phyloP scores from a whole-genome alignment of 148 eudicot species.

The Oxyria digyna region DNA sequence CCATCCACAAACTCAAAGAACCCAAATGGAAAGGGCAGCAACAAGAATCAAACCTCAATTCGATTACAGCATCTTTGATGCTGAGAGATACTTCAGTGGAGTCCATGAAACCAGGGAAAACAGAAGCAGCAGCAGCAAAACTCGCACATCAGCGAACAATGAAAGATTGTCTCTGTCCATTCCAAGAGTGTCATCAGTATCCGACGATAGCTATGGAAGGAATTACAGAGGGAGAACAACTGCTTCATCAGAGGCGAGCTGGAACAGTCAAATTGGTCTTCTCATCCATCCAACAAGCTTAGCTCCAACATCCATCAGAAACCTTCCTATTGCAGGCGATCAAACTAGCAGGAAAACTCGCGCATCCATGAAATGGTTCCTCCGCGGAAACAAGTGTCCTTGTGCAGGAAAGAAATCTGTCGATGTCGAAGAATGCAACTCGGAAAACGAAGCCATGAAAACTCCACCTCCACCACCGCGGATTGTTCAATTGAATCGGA shows the following conservation, averaged over 20 bases:
- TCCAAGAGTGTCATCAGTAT: conserved; percentile 42
- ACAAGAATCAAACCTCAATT: not conserved
- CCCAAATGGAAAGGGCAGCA: not conserved
- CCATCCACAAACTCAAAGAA: not conserved
- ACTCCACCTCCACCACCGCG: conserved; percentile 11
- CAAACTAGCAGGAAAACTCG: not conserved
- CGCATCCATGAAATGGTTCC: conserved; percentile 31
- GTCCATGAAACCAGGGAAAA: conserved; percentile 16
- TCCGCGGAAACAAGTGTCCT: conserved; percentile 41
- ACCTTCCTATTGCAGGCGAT: conserved; percentile 5
- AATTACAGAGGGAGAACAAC: conserved; percentile 39
- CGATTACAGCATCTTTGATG: conserved; percentile 49
- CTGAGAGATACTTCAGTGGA: conserved; percentile 60
- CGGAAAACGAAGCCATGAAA: conserved; percentile 17
- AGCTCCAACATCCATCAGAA: conserved; percentile 18
- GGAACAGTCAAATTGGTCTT: conserved; percentile 83
- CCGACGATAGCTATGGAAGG: conserved; percentile 29
- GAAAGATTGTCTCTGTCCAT: conserved; percentile 3
- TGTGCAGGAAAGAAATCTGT: conserved; percentile 62
- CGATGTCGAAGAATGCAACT: conserved; percentile 27
- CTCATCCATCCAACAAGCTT: conserved; percentile 45
- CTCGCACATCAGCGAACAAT: not conserved
- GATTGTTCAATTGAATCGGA: conserved; percentile 17
- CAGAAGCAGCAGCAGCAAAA: not conserved
- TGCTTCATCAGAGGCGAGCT: conserved; percentile 78